These are phyloP conservation scores for Diaporthe nobilis DNA, from an alignment of 2,329 filamentous ascomycete species.

Conservation along the genomic window DNA sequence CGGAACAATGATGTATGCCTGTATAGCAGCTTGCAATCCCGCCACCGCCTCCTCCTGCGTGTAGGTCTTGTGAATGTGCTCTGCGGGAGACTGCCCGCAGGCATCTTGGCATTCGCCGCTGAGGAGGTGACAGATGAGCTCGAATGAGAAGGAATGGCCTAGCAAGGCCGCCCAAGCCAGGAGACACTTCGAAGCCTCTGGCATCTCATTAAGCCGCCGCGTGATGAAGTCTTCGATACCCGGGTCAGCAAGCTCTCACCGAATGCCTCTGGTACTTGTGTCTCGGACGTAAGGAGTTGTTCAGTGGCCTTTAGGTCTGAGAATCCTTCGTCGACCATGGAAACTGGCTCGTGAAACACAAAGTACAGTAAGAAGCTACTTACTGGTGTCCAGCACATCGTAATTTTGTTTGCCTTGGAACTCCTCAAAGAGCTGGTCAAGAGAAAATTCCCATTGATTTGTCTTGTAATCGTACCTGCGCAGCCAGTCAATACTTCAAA, in stretches of 20 bases:
- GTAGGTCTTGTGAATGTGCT: constrained; percentile 61
- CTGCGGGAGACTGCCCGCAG: constrained; percentile 47
- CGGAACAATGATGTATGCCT: constrained; percentile 84
- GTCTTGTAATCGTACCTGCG: constrained; percentile 76
- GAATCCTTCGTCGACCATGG: neutral
- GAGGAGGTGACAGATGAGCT: constrained; percentile 82
- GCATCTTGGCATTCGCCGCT: constrained; percentile 78
- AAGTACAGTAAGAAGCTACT: neutral
- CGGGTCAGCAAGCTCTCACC: neutral
- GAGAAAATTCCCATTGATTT: constrained; percentile 85
- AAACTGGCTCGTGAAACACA: neutral
- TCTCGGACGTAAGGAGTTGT: neutral
- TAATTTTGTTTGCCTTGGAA: constrained; percentile 86
- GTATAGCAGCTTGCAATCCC: constrained; percentile 86
- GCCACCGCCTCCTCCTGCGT: constrained; percentile 78
- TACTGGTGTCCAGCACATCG: constrained; percentile 79
- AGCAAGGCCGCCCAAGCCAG: constrained; percentile 89
- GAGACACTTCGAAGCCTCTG: constrained; percentile 80
- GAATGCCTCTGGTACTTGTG: neutral
- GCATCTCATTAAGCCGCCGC: constrained; percentile 82
- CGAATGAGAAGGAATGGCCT: constrained; percentile 87
- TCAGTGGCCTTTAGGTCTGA: no score
- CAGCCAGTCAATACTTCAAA: neutral
- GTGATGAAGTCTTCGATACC: constrained; percentile 75
- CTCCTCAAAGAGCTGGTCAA: constrained; percentile 88